Base-by-base conservation (phyloP, 2,329 filamentous ascomycete species). In the Coniochaeta sp. region DNA sequence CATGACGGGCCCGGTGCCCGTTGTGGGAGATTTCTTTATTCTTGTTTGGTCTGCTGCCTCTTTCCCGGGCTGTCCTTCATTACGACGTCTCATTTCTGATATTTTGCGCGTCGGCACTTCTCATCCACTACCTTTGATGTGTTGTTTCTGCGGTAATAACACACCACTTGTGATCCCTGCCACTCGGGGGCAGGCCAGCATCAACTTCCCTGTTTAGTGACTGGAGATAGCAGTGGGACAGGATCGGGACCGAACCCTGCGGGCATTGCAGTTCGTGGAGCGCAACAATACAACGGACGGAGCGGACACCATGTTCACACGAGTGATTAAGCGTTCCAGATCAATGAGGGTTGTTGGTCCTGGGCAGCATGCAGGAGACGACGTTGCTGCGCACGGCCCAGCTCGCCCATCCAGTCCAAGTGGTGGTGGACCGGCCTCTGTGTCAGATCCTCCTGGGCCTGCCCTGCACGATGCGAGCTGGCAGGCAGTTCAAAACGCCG, bases 251-350 rank as follows among this genome's bases (percentile, higher is more conserved):
- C n/a, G 8, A 14, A 30, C 14, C n/a, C 16, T 52, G 44, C 60
- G 59, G 55, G 38, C 17, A 40, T n/a, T n/a, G 38, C 17, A 40
- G n/a, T n/a, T 40, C 38, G n/a, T n/a, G 38, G 38, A 6, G 38
- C 38, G 38, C 61, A 58, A 59, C 50, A 63, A 58, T 57, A 57
- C n/a, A n/a, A n/a, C n/a, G 47, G 16, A 52, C 47, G 56, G 63
- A 68, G 64, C 62, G 61, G 63, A 42, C 62, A 64, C 63, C 65
- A 74, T 72, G 73, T 69, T 72, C 62, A 28, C 47, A 26, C 69
- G 70, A 64, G 68, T 68, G 64, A 68, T 70, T 63, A 67, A 66
- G 56, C 72, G 70, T 65, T 68, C 69, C 66, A 70, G 66, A 63
- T 71, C 69, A 52, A 64, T 66, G 62, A 66, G 67, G 63, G 62